A percentile compares a stretch with the other conserved stretches of the same genome.
Conservation (phyloP, 257 asterid species). For the Solanum neorickii region DNA sequence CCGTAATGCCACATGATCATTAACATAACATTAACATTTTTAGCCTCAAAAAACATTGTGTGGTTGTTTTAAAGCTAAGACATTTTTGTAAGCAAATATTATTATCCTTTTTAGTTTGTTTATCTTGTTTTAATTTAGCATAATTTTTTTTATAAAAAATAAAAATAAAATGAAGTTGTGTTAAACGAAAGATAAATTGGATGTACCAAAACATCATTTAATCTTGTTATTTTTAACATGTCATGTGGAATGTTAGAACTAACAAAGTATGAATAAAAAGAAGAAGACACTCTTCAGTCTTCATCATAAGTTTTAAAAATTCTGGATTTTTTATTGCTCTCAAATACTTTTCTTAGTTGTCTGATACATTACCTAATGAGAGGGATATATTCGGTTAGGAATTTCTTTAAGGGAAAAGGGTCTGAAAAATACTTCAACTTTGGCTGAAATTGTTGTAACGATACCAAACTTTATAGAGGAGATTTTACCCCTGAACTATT, state of each 20-base stretch:
- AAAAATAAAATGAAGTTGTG: too few species aligned
- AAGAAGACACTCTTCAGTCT: not conserved
- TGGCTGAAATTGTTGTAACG: too few species aligned
- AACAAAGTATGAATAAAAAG: not conserved
- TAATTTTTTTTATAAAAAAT: too few species aligned
- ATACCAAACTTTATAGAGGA: too few species aligned
- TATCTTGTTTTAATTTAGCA: not conserved
- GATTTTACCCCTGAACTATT: too few species aligned
- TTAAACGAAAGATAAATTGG: not conserved
- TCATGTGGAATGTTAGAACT: not conserved
- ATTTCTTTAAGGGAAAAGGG: too few species aligned
- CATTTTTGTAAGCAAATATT: not conserved
- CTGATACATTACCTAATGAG: too few species aligned
- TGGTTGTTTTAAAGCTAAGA: not conserved
- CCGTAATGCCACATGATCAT: slow-evolving; percentile 29
- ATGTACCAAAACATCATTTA: not conserved
- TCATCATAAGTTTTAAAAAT: not conserved
- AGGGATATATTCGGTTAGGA: too few species aligned
- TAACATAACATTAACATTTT: not conserved
- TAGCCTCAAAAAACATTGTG: not conserved
- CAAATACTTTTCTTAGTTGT: too few species aligned
- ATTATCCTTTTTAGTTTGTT: not conserved
- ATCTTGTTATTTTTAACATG: not conserved
- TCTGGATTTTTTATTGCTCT: too few species aligned
- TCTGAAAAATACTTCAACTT: too few species aligned